A percentile compares a stretch with the other conserved stretches of the same genome.
phyloP scores from a whole-genome alignment of 176 grass and related monocot genomes.

The Phoenix roebelenii region DNA sequence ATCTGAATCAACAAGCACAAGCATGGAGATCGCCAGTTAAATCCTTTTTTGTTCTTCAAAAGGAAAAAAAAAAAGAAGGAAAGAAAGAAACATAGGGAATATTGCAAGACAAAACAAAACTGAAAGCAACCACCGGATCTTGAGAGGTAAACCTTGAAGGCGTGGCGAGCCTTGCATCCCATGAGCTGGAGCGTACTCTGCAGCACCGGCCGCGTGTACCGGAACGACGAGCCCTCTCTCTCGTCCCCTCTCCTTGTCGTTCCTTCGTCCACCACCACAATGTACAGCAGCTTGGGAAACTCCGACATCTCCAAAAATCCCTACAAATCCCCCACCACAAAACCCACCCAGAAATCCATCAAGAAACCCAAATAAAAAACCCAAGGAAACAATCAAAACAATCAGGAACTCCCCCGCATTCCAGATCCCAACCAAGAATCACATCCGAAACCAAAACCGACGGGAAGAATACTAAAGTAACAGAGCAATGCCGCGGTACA shows the following conservation, averaged over 20 bases:
- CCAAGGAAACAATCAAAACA: too few species aligned
- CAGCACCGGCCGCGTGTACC: conserved; percentile 78
- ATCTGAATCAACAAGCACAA: neutral
- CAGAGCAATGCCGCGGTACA: too few species aligned
- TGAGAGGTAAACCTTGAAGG: conserved; percentile 49
- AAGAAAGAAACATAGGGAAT: neutral
- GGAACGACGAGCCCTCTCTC: conserved; percentile 42
- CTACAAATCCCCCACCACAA: too few species aligned
- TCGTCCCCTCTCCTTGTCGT: neutral
- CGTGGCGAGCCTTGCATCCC: conserved; percentile 86
- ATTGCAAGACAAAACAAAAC: conserved; percentile 1
- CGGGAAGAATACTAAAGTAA: too few species aligned
- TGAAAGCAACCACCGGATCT: too few species aligned
- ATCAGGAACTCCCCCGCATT: too few species aligned
- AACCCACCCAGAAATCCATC: too few species aligned
- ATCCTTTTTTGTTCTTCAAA: neutral
- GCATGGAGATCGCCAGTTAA: too few species aligned
- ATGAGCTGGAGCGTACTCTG: conserved; percentile 83
- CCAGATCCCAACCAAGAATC: too few species aligned
- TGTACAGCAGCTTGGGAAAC: conserved; percentile 59
- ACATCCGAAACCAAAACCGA: too few species aligned
- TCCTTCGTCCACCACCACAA: conserved; percentile 65
- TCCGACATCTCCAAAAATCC: conserved; percentile 15
- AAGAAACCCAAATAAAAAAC: too few species aligned
- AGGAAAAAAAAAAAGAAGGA: conserved; percentile 1